Conservation (phyloP, 768 basidiomycete species). For the Cystofilobasidium capitatum region DNA sequence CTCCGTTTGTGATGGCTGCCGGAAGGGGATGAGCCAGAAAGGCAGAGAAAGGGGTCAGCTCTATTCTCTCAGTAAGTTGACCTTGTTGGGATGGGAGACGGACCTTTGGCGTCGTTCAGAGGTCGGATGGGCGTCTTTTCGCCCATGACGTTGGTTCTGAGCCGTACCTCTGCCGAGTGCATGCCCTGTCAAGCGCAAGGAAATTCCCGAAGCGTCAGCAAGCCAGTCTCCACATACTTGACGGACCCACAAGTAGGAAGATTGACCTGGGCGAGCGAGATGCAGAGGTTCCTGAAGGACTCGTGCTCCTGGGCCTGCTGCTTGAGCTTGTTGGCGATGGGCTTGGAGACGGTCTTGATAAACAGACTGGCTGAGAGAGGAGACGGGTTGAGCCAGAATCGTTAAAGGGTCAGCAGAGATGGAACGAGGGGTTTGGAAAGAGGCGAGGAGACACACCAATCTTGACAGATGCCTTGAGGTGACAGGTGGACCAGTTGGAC, state of each 20-base stretch:
- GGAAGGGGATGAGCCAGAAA: neutral
- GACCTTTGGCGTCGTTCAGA: constrained; percentile 63
- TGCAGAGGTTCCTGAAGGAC: constrained; percentile 18
- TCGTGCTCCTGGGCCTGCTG: constrained; percentile 23
- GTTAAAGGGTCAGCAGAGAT: too few relatives aligned
- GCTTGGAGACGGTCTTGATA: constrained; percentile 24
- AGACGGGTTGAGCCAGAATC: too few relatives aligned
- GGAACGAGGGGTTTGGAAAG: too few relatives aligned
- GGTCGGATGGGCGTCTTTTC: constrained; percentile 66
- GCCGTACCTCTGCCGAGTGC: constrained; percentile 61
- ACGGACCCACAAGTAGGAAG: too few relatives aligned
- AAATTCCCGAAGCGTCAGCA: too few relatives aligned
- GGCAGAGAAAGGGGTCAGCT: neutral
- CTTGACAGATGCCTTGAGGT: too few relatives aligned
- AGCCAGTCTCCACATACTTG: neutral
- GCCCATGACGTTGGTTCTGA: constrained; percentile 67
- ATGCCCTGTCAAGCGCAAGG: constrained; percentile 70
- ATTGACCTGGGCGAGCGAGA: constrained; percentile 16
- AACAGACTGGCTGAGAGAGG: too few relatives aligned
- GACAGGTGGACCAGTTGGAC: too few relatives aligned
- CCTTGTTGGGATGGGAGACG: constrained; percentile 9
- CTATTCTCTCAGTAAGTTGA: neutral
- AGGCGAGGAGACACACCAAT: too few relatives aligned
- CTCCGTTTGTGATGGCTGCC: constrained; percentile 77
- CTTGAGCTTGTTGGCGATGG: constrained; percentile 27